Conservation (phyloP, 2,329 filamentous ascomycete species). For the Fusarium duplospermum region DNA sequence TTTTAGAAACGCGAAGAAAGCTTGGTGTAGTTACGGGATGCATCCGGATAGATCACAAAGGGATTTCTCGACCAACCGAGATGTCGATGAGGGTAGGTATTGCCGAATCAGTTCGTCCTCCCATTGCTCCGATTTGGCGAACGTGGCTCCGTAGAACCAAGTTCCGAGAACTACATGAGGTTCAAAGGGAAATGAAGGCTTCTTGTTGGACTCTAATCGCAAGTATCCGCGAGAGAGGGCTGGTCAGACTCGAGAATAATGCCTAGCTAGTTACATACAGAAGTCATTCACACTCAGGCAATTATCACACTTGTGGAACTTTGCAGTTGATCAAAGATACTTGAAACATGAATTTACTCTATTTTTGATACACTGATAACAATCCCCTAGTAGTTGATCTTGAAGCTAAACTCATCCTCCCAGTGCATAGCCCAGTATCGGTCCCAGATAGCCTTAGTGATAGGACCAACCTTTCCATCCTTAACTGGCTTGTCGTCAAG, state of each 20-base stretch:
- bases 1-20: accelerated
- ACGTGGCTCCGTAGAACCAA: not conserved
- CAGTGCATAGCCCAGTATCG: constrained; percentile 51
- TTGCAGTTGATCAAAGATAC: not conserved
- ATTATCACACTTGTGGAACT: accelerated
- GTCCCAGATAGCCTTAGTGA: constrained; percentile 63
- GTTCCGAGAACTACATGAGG: not conserved
- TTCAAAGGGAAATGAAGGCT: too few relatives aligned
- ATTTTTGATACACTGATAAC: not conserved
- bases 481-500: constrained; percentile 57
- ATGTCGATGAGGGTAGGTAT: not conserved
- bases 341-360: not conserved
- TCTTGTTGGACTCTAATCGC: not conserved
- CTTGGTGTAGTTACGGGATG: not conserved
- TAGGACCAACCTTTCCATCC: constrained; percentile 56
- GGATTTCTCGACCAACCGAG: not conserved
- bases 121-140: not conserved
- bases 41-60: not conserved
- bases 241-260: not conserved
- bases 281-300: not conserved
- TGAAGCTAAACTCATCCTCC: constrained; percentile 31
- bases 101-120: not conserved
- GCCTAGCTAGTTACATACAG: not conserved
- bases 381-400: constrained; percentile 17
- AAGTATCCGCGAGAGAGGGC: not conserved